phyloP scores from a whole-genome alignment of 2,329 filamentous ascomycete genomes.

The Diaporthe longicolla region DNA sequence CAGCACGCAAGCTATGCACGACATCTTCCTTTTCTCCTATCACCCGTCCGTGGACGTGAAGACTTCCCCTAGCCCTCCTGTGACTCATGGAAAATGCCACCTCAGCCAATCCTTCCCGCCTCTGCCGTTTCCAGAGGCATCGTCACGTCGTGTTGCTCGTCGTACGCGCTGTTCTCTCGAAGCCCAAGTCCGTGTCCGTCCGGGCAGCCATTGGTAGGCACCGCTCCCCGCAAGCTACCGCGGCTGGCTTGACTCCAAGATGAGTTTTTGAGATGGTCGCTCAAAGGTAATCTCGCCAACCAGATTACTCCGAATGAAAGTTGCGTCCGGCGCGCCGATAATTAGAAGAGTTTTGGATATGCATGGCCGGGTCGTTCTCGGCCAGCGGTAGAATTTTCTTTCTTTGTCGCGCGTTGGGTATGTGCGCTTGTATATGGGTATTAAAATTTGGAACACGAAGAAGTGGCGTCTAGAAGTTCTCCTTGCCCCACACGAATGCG shows the following conservation, averaged over 20 bases:
- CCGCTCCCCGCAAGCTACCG: constrained; percentile 29
- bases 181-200: neutral
- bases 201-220: constrained; percentile 31
- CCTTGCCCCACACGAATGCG: constrained; percentile 78
- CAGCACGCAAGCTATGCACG: constrained; percentile 35
- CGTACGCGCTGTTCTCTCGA: constrained; percentile 3
- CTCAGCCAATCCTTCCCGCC: neutral
- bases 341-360: constrained; percentile 21
- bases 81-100: constrained; percentile 2
- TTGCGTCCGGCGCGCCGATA: constrained; percentile 35
- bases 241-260: constrained; percentile 1
- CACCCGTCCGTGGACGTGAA: constrained; percentile 2
- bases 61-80: neutral
- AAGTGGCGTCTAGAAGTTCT: constrained; percentile 70
- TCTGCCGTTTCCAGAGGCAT: neutral
- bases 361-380: neutral
- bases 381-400: constrained; percentile 4
- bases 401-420: neutral
- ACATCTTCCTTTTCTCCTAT: constrained; percentile 18
- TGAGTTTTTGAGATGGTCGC: constrained; percentile 10
- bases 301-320: constrained; percentile 35
- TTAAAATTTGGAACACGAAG: constrained; percentile 27
- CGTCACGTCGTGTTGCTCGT: constrained; percentile 20
- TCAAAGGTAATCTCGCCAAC: constrained; percentile 23
- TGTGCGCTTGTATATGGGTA: constrained; percentile 27